Base-by-base conservation (phyloP, 1,284 basidiomycete genomes). In the Cutaneotrichosporon dermatis region DNA sequence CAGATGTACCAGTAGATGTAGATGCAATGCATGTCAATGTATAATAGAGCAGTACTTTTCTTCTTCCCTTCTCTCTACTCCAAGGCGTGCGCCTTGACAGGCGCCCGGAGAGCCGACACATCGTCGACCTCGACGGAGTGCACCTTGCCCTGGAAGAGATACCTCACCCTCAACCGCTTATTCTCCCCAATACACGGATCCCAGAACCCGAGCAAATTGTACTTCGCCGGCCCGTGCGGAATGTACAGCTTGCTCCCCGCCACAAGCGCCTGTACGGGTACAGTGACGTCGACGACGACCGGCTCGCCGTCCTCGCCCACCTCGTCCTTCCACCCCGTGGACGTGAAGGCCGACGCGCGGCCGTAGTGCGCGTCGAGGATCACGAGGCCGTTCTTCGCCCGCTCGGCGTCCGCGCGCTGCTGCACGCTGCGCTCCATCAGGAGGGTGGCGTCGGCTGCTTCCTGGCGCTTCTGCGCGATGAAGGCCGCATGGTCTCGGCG, bases 41-140 rank as follows among this genome's bases (percentile, higher is more conserved):
- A 50, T 25, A 15, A 5, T 16, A 8, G 44, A 33, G 44, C 25
- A 15, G 16, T 9, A 12, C 13, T 15, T 41, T 15, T 34, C 15
- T 25, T 36, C 36, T 13, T 40, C 6, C 5, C 8, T 44, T 51
- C 11, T 42, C n/a, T 34, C 13, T 44, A 33, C 34, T 52, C 51
- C 39, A 52, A 25, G 0, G 41, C 41, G 37, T 55, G 54, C 37
- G 45, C 36, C 82, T 85, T 80, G 71, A 93, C 80, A 50, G 92
- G 92, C 55, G 91, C 80, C 34, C 90, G 85, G 33, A 91, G 81
- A 36, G 86, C 82, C 45, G 82, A 76, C 70, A 81, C 79, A 77
- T 94, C 92, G 66, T 84, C 84, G 61, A 90, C 84, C 66, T 86
- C 85, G 63, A 86, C 86, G 73, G 88, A 87, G 74, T 95, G 92